Evolutionary conservation across 805 yeast genomes (phyloP), one percentile per base, ranked within the genome.

Genomic region (Wickerhamiella occidentalis): DNA sequence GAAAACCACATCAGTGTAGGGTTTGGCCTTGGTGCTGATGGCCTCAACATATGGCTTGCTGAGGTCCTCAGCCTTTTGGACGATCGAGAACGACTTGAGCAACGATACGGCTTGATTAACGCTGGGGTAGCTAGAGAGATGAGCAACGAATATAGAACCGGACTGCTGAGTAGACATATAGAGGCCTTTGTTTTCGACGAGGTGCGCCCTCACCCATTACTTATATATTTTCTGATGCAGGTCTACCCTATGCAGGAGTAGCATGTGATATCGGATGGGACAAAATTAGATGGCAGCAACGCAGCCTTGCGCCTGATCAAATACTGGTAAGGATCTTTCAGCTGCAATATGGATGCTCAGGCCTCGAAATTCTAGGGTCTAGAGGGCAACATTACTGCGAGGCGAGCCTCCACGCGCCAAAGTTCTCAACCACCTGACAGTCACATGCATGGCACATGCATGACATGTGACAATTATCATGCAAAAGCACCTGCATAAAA

Each of bases 91-190:
- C n/a, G 81, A 76, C 13, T 79, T 76, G 43, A 75, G 58, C 54
- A 77, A 63, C 3, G 81, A 81, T 47, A 75, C 74, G 45, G 77
- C 55, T 8, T 81, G 80, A 11, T 78, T 74, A 40, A 78, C 62
- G 3, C 79, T 80, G 6, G 81, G 80, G 52, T 65, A 67, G 33
- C 72, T 66, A 49, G 78, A 69, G 52, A 75, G 60, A 54, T 67
- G 73, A 40, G 79, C 78, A 48, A 78, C 73, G 64, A 65, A 33
- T 12, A 33, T 33, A 19, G 38, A 33, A n/a, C 38, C 38, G 12
- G 42, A 38, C 3, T 18, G 42, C 17, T 38, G 42, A 21, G 42
- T 6, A 19, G 42, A 38, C 38, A 33, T 33, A 11, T 12, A 6
- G 6, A 15, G 11, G 13, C 5, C 33, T 29, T 29, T n/a, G n/a